phyloP scores from a whole-genome alignment of 345 rosid genomes.

The Ceriops decandra region DNA sequence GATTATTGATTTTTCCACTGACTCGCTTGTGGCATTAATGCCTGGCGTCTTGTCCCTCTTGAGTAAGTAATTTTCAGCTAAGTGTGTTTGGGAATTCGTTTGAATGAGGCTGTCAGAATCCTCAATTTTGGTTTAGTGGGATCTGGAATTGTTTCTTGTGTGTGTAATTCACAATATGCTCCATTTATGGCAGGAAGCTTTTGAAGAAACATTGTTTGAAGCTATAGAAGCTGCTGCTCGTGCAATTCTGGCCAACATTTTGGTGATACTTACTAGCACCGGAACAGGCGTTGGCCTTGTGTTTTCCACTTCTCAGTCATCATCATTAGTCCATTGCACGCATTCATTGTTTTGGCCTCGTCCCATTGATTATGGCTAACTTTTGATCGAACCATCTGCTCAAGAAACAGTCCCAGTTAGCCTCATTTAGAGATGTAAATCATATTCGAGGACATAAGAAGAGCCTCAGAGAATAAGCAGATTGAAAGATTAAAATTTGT shows the following conservation, averaged over 20 bases:
- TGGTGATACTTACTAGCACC: slow-evolving; percentile 33
- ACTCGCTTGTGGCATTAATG: too few relatives aligned
- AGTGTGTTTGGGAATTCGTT: too few relatives aligned
- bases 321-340: slow-evolving; percentile 15
- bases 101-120: too few relatives aligned
- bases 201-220: slow-evolving; percentile 19
- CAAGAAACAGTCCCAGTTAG: slow-evolving; percentile 9
- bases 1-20: too few relatives aligned
- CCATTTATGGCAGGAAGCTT: slow-evolving; percentile 24
- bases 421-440: slow-evolving; percentile 37
- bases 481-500: not conserved
- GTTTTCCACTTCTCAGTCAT: slow-evolving; percentile 33
- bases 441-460: slow-evolving; percentile 2
- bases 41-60: too few relatives aligned
- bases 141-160: slow-evolving; percentile 11
- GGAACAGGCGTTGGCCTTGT: slow-evolving; percentile 38
- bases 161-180: not conserved
- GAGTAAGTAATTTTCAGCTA: too few relatives aligned
- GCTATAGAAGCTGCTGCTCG: slow-evolving; percentile 50
- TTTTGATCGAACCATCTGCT: slow-evolving; percentile 8
- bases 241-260: slow-evolving; percentile 75
- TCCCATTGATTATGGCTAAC: slow-evolving; percentile 82
- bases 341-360: slow-evolving; percentile 46
- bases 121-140: not conserved
- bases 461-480: not conserved